Conservation (phyloP, 345 rosid genomes). For the Moricandia moricandioides region DNA sequence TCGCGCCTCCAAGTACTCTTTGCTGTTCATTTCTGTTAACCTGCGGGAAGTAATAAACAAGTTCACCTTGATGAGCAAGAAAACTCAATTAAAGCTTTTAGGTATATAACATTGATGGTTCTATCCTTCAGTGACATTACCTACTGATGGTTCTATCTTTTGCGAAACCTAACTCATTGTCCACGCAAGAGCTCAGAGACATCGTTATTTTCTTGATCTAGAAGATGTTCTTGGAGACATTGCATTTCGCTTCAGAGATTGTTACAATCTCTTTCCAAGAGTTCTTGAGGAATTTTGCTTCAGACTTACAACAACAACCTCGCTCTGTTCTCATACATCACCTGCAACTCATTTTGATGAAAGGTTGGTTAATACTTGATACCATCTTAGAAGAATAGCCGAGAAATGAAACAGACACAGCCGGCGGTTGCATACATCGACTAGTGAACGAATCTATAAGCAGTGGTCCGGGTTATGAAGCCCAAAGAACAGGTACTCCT, state of each 20-base stretch:
- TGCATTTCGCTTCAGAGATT: conserved; percentile 67
- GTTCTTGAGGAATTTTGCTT: conserved; percentile 75
- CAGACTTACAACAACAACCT: conserved; percentile 83
- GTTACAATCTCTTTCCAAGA: conserved; percentile 70
- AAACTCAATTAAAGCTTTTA: neutral
- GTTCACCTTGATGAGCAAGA: neutral
- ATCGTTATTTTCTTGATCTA: conserved; percentile 76
- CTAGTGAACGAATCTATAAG: conserved; percentile 90
- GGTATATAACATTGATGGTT: neutral
- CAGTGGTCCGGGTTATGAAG: conserved; percentile 82
- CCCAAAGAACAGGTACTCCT: conserved; percentile 77
- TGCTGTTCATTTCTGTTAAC: conserved; percentile 96
- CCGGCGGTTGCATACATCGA: conserved; percentile 59
- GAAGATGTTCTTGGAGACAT: conserved; percentile 81
- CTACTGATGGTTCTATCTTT: conserved; percentile 95
- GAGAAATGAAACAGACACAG: neutral
- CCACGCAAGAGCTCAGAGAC: conserved; percentile 81
- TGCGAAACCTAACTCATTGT: conserved; percentile 92
- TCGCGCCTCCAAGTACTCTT: conserved; percentile 85
- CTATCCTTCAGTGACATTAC: conserved; percentile 33
- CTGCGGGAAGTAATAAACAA: conserved; percentile 44
- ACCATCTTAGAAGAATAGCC: neutral
- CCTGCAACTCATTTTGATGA: conserved; percentile 46
- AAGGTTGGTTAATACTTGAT: neutral
- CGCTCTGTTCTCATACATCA: conserved; percentile 88